Conservation (phyloP, 1,284 basidiomycete genomes). For the Cystobasidiaceae sp. region DNA sequence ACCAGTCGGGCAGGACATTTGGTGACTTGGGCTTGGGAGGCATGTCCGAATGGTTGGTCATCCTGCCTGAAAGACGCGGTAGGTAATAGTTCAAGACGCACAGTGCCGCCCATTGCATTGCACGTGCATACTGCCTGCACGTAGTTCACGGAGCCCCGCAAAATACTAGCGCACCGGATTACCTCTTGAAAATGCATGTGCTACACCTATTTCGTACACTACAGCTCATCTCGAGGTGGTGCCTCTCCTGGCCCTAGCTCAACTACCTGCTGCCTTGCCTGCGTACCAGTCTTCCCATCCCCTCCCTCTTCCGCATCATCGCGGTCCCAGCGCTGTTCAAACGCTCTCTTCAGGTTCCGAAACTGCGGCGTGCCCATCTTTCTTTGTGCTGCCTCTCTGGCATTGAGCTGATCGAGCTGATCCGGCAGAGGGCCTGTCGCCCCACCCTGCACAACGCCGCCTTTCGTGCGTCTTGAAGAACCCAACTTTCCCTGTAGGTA, state of each 20-base stretch:
- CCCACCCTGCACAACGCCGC: neutral
- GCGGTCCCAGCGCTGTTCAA: conserved; percentile 23
- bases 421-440: neutral
- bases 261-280: neutral
- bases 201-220: neutral
- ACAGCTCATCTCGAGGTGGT: conserved; percentile 10
- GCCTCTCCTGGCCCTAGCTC: neutral
- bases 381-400: neutral
- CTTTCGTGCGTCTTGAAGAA: neutral
- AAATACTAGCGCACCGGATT: too few species aligned
- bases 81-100: too few species aligned
- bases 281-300: neutral
- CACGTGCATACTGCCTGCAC: too few species aligned
- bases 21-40: too few species aligned
- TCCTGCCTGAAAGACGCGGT: too few species aligned
- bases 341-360: conserved; percentile 19
- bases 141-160: too few species aligned
- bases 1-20: too few species aligned
- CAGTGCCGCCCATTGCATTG: too few species aligned
- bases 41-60: too few species aligned
- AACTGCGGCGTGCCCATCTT: conserved; percentile 19
- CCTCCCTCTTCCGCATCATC: neutral
- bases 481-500: conserved; percentile 10
- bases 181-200: too few species aligned
- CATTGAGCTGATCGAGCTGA: too few species aligned